Evolutionary conservation across 176 grass and related monocot species (phyloP), one percentile per base, ranked within the genome.

Genomic region (Themeda triandra): DNA sequence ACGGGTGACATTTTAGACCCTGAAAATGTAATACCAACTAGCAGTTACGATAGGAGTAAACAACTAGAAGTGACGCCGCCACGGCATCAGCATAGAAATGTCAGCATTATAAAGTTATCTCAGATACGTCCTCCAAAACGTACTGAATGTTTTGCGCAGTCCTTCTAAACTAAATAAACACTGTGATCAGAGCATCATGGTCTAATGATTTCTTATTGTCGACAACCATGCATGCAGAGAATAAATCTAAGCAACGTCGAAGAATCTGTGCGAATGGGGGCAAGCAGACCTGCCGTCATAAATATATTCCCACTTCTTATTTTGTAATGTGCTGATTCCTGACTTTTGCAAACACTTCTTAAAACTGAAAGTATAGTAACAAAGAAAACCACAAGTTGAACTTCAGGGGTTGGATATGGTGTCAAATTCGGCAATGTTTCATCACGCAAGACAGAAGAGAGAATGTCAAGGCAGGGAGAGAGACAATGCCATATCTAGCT

Each of bases 201-300:
- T 31, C 7, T 19, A 30, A 80, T 13, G 60, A 23, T 79, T 72
- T 71, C 21, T 79, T 58, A 44, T 56, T 68, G 69, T 56, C 68
- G 71, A 82, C 71, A 39, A 32, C 28, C 63, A 71, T 70, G 73
- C 72, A 77, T 77, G 79, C 49, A 77, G 28, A 87, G 14, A 30
- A 49, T 87, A 70, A 87, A 49, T 77, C 59, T 69, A 77, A 82
- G 63, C 64, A 29, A 60, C 51, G 63, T 87, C 53, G 64, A 66
- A 87, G 64, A 66, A 87, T 82, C 66, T 75, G 39, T 81, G 75
- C 36, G 1, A 46, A 44, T 29, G 45, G 27, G 27, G 35, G 35
- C 78, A 81, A 13, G 59, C 60, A 86, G 11, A 65, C 48, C 71
- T 76, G 30, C 72, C 36, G 1, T 82, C 56, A 62, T 82, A 70